phyloP scores from a whole-genome alignment of 805 yeast species.

The Metschnikowia vanudenii region DNA sequence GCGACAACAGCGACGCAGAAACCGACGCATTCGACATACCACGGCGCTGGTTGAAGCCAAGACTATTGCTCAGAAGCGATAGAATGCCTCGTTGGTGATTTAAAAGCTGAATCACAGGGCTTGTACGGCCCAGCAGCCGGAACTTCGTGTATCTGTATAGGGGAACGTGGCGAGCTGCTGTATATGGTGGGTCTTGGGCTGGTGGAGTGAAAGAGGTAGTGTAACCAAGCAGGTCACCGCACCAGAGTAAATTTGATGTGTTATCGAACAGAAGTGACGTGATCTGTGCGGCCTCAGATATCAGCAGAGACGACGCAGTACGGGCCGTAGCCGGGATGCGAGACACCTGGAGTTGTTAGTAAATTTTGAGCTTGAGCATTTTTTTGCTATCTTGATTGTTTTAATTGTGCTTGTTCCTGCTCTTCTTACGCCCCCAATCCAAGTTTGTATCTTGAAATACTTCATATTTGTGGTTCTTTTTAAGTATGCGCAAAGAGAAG shows the following conservation, averaged over 20 bases:
- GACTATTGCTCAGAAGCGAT: constrained; percentile 30
- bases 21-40: constrained; percentile 27
- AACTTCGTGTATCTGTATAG: constrained; percentile 40
- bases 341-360: constrained; percentile 29
- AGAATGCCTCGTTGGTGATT: constrained; percentile 35
- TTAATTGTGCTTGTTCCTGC: too few species aligned
- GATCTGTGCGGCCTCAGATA: constrained; percentile 19
- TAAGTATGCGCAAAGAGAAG: too few species aligned
- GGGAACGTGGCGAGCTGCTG: constrained; percentile 18
- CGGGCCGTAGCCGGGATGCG: constrained; percentile 25
- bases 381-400: background rate
- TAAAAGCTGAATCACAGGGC: constrained; percentile 29
- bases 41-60: constrained; percentile 35
- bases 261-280: constrained; percentile 56
- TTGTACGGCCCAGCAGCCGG: constrained; percentile 20
- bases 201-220: constrained; percentile 33
- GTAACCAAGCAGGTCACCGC: constrained; percentile 66
- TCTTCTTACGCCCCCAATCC: too few species aligned
- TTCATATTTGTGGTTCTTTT: too few species aligned
- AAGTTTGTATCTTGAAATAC: too few species aligned
- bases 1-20: constrained; percentile 13
- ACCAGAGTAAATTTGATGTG: constrained; percentile 78
- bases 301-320: constrained; percentile 7
- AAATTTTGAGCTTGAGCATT: background rate
- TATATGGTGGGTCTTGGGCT: constrained; percentile 14